These are phyloP conservation scores for Lupinus albus DNA, from an alignment of 306 rosid species.

Conservation along the genomic window DNA sequence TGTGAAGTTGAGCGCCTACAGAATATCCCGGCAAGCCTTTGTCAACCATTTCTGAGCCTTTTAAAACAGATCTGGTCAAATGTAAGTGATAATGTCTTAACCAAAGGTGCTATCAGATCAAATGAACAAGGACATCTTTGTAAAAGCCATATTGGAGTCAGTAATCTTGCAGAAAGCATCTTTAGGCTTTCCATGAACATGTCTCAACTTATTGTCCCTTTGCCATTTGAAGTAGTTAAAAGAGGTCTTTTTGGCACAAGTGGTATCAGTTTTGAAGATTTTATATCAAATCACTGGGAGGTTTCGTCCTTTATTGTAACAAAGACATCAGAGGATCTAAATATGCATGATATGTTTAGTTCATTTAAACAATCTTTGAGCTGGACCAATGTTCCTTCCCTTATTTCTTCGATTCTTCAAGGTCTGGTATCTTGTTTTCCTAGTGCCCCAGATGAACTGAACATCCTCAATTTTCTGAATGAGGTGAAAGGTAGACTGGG, in stretches of 20 bases:
- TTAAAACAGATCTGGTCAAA: constrained; percentile 56
- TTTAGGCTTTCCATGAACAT: constrained; percentile 68
- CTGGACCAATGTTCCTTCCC: constrained; percentile 52
- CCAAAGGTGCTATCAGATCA: constrained; percentile 33
- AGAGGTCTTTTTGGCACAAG: constrained; percentile 56
- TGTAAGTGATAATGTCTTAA: constrained; percentile 46
- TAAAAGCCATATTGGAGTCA: constrained; percentile 53
- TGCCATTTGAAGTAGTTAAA: constrained; percentile 55
- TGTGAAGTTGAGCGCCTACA: constrained; percentile 58
- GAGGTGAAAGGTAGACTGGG: constrained; percentile 69
- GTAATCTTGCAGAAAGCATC: constrained; percentile 64
- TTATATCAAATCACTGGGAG: constrained; percentile 70
- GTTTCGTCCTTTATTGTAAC: constrained; percentile 54
- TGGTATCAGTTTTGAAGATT: constrained; percentile 59
- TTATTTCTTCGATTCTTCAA: constrained; percentile 58
- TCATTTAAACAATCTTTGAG: constrained; percentile 49
- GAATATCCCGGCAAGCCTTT: constrained; percentile 47
- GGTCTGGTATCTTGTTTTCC: constrained; percentile 74
- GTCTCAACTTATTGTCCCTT: constrained; percentile 31
- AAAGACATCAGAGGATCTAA: constrained; percentile 35
- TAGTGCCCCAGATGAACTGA: constrained; percentile 74
- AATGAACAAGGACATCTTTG: constrained; percentile 40
- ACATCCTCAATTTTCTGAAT: constrained; percentile 60
- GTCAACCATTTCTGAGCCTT: constrained; percentile 41
- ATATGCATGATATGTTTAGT: constrained; percentile 48